Evolutionary conservation across 2,329 filamentous ascomycete genomes (phyloP).

Genomic region (Calonectria pteridis): DNA sequence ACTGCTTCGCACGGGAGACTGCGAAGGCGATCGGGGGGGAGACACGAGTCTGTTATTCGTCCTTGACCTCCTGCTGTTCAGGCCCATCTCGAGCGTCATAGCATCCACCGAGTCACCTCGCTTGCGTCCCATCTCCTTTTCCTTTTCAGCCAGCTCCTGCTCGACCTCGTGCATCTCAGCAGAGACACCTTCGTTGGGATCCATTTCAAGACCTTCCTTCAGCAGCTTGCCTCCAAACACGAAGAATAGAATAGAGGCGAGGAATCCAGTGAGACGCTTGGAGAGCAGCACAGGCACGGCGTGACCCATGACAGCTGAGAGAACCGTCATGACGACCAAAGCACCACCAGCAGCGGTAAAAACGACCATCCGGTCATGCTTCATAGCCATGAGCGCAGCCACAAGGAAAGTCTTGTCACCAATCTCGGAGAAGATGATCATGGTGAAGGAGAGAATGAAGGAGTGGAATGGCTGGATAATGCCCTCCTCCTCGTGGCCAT

Average conservation of each 20-base stretch:
- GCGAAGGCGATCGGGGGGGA: conserved; percentile 82
- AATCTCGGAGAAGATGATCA: conserved; percentile 97
- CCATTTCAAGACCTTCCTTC: conserved; percentile 89
- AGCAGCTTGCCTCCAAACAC: conserved; percentile 89
- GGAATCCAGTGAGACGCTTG: conserved; percentile 89
- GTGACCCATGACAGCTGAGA: conserved; percentile 93
- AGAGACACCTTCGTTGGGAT: conserved; percentile 88
- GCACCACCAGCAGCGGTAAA: conserved; percentile 96
- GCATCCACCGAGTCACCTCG: conserved; percentile 76
- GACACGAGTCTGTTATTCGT: conserved; percentile 83
- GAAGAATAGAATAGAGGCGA: conserved; percentile 87
- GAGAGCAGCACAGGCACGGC: conserved; percentile 91
- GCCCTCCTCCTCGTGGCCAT: conserved; percentile 63
- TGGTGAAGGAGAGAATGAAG: conserved; percentile 90
- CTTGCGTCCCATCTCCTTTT: conserved; percentile 77
- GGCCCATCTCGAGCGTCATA: conserved; percentile 84
- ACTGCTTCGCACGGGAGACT: conserved; percentile 75
- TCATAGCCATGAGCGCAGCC: conserved; percentile 98
- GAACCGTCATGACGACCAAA: conserved; percentile 91
- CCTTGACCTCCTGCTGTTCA: conserved; percentile 76
- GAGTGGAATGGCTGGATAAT: conserved; percentile 88
- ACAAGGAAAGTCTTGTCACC: conserved; percentile 99
- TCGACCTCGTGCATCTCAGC: conserved; percentile 99
- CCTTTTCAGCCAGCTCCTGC: conserved; percentile 92
- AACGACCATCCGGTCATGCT: conserved; percentile 91